These are phyloP conservation scores for Leccinum subgranulosum DNA, from an alignment of 768 basidiomycete species.

Conservation along the genomic window DNA sequence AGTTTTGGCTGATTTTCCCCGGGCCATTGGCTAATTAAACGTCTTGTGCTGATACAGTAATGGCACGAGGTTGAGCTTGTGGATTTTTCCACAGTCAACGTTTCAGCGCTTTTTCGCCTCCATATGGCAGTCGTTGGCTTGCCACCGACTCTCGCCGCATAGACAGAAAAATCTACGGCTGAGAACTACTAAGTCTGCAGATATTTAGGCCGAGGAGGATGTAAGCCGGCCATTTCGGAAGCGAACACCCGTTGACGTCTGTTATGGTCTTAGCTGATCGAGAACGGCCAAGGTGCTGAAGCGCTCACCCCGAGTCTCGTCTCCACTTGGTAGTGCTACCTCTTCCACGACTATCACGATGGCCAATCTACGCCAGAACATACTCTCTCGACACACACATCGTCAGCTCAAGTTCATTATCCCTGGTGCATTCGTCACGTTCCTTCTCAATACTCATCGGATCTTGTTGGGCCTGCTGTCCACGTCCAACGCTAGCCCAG, in stretches of 20 bases:
- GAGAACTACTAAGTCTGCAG: too few relatives aligned
- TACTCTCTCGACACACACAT: constrained; percentile 49
- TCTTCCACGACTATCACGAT: constrained; percentile 11
- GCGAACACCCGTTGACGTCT: constrained; percentile 5
- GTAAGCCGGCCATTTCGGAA: constrained; percentile 1
- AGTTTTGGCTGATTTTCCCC: constrained; percentile 49
- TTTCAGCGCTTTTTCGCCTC: background rate
- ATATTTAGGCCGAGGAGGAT: background rate
- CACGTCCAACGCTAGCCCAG: constrained; percentile 30
- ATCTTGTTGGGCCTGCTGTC: constrained; percentile 44
- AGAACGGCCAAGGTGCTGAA: background rate
- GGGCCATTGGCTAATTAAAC: constrained; percentile 19
- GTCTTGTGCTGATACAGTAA: background rate
- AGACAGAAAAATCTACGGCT: background rate
- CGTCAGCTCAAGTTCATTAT: constrained; percentile 74
- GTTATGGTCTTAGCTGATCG: constrained; percentile 12
- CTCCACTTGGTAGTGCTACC: background rate
- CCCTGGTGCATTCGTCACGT: constrained; percentile 64
- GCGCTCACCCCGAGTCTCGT: background rate
- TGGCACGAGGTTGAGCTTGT: background rate
- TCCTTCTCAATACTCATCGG: constrained; percentile 54
- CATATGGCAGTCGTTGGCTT: constrained; percentile 12
- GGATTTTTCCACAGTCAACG: background rate
- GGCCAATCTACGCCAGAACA: constrained; percentile 12
- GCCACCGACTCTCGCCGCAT: background rate